Conservation (phyloP, 179 eudicot species). For the Patellifolia procumbens region DNA sequence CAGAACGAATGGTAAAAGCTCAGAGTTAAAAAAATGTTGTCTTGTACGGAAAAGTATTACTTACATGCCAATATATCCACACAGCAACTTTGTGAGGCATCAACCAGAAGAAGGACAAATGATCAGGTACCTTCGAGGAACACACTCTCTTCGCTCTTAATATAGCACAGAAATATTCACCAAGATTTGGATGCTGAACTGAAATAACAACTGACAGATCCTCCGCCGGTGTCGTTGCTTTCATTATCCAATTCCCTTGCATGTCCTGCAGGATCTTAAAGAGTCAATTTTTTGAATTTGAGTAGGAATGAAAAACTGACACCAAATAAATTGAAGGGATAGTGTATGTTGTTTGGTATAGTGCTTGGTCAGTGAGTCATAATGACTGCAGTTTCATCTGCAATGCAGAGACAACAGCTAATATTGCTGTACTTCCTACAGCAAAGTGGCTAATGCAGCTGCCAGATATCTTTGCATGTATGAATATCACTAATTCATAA, state of each 20-base stretch:
- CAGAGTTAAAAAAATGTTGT: not conserved
- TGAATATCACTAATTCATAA: not conserved
- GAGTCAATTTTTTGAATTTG: not conserved
- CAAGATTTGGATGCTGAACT: slow-evolving; percentile 78
- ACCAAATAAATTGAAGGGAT: not conserved
- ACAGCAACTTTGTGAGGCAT: slow-evolving; percentile 97
- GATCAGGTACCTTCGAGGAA: slow-evolving; percentile 42
- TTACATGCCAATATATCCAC: slow-evolving; percentile 99
- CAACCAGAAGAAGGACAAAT: slow-evolving; percentile 73
- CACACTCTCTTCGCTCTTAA: slow-evolving; percentile 63
- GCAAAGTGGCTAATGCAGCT: not conserved
- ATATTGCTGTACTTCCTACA: not conserved
- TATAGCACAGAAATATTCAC: slow-evolving; percentile 73
- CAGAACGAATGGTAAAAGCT: not conserved
- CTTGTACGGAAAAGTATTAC: slow-evolving; percentile 20
- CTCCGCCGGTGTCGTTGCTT: slow-evolving; percentile 63
- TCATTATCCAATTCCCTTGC: slow-evolving; percentile 85
- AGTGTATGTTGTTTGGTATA: no score
- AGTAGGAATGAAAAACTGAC: not conserved
- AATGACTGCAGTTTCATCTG: not conserved
- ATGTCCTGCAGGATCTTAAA: slow-evolving; percentile 55
- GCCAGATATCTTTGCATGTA: not conserved
- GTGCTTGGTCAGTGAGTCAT: not conserved
- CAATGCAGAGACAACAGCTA: not conserved
- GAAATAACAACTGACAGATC: slow-evolving; percentile 57